Evolutionary conservation across 108 stramenopile genomes (phyloP), one percentile per base, ranked within the genome.

Genomic region (Bacterosira constricta): DNA sequence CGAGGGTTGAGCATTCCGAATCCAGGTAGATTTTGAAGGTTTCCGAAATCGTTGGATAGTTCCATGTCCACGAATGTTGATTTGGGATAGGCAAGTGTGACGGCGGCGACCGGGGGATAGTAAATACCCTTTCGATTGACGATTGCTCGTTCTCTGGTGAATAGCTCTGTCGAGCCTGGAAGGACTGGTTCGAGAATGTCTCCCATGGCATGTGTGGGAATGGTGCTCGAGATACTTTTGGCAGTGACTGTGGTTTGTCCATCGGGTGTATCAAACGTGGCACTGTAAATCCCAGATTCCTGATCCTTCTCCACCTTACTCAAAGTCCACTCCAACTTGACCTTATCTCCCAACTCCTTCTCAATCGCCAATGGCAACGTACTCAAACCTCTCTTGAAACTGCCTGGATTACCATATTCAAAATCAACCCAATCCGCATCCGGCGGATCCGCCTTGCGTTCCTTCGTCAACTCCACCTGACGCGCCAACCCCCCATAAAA

Each of bases 71-170:
- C 91, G 89, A 97, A 98, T 26, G 92, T 73, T 12, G 77, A 67
- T 67, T 96, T 96, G 50, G 96, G 95, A 71, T 98, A 98, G 8
- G 96, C 96, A 20, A 97, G 70, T 13, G 96, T 95, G 0, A 96
- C 96, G 25, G 94, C 87, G 0, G 93, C 94, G 12, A 98, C 96
- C 6, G 98, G 96, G 15, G 98, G 98, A 62, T 94, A 85, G 86
- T 97, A 96, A 20, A 97, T 86, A 18, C 88, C 88, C 23, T 76
- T 49, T 42, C 89, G 77, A 41, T 83, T 58, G 55, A 90, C 80
- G 4, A 77, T 80, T 21, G 61, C 25, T 42, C 89, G 86, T 20
- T 84, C 59, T 45, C 81, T 81, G 45, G 93, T 84, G 35, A 92
- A 87, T 25, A 98, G 82, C 1, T 54, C 69, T 20, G 86, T 76